Percentiles rank a stretch among this genome's conserved stretches.
phyloP scores from a whole-genome alignment of 1,139 yeast genomes.

The Taiozyma onychis region DNA sequence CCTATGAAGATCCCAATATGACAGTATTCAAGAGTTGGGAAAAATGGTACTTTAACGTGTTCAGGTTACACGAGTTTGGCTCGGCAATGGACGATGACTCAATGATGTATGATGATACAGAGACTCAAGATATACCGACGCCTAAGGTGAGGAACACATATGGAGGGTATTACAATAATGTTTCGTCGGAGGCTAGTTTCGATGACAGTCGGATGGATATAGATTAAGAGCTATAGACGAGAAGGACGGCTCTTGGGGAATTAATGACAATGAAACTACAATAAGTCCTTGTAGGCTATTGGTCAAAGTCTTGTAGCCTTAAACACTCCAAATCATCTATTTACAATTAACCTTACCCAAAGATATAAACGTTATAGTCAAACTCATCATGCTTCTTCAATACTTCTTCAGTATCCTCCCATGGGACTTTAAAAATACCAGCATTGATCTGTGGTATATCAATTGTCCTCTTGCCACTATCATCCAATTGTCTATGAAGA shows the following conservation, averaged over 20 bases:
- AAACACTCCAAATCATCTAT: too few relatives aligned
- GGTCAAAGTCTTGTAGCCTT: too few relatives aligned
- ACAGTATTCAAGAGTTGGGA: constrained; percentile 10
- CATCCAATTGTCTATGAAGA: constrained; percentile 34
- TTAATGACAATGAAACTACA: not conserved
- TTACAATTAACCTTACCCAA: not conserved
- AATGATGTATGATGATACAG: constrained; percentile 6
- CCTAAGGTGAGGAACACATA: constrained; percentile 5
- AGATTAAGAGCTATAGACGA: constrained; percentile 6
- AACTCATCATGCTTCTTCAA: constrained; percentile 29
- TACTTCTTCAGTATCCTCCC: constrained; percentile 59
- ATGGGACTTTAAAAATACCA: constrained; percentile 75
- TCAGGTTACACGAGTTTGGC: constrained; percentile 9
- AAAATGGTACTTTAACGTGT: constrained; percentile 12
- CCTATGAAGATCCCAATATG: constrained; percentile 3
- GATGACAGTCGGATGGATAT: not conserved
- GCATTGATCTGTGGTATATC: constrained; percentile 74
- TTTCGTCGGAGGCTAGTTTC: constrained; percentile 1
- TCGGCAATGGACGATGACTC: constrained; percentile 7
- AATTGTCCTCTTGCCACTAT: constrained; percentile 9
- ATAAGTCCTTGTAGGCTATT: not conserved
- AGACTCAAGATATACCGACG: not conserved
- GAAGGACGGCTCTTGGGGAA: not conserved
- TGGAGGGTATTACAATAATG: constrained; percentile 7
- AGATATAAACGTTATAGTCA: constrained; percentile 39